phyloP scores from a whole-genome alignment of 225 moss, liverwort and hornwort species.

The Pseudoscleropodium purum region DNA sequence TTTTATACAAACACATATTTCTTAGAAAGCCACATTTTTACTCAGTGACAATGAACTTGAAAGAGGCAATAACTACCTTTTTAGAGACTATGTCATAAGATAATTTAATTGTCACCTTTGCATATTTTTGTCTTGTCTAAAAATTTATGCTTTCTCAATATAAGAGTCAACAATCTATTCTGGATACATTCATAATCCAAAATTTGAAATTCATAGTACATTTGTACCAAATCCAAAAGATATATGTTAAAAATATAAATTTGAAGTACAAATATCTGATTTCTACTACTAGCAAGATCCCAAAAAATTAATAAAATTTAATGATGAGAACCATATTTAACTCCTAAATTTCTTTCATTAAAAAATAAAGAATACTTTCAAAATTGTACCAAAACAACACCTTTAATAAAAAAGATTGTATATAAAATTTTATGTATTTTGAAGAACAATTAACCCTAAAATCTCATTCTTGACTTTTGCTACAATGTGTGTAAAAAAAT shows the following conservation, averaged over 20 bases:
- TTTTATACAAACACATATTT: too few species aligned
- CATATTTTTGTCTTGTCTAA: too few species aligned
- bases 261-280: neutral
- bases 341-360: rapidly evolving
- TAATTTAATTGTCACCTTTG: too few species aligned
- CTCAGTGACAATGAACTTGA: too few species aligned
- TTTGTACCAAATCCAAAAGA: neutral
- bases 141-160: neutral
- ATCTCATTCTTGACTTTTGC: neutral
- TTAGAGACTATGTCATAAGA: too few species aligned
- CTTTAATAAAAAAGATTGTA: neutral
- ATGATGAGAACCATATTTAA: neutral
- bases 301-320: neutral
- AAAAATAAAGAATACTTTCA: neutral
- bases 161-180: neutral
- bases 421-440: too few species aligned
- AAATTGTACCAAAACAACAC: neutral
- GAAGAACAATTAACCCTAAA: too few species aligned
- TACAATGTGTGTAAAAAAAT: neutral
- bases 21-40: too few species aligned
- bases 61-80: too few species aligned
- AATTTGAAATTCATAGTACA: neutral
- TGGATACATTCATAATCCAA: neutral
- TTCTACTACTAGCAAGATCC: rapidly evolving
- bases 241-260: neutral